Conservation (phyloP, 176 grass and related monocot genomes). For the Alopecurus myosuroides region DNA sequence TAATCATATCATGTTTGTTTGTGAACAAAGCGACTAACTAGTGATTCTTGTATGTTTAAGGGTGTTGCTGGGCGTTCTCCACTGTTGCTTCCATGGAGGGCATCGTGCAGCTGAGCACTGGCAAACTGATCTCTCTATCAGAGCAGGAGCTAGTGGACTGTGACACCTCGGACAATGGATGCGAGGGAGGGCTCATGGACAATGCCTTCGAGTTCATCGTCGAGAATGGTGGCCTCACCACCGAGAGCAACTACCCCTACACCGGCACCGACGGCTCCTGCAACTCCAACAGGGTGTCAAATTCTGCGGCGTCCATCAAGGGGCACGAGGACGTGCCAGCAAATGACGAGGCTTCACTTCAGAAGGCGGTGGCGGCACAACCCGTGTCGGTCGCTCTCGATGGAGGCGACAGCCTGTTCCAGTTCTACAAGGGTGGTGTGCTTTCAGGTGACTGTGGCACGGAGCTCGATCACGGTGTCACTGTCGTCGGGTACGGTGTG, state of each 20-base stretch:
- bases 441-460: constrained; percentile 35
- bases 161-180: too few relatives aligned
- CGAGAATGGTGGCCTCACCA: constrained; percentile 7
- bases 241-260: constrained; percentile 35
- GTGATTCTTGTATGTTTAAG: neutral
- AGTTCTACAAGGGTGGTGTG: constrained; percentile 34
- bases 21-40: neutral
- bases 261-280: constrained; percentile 15
- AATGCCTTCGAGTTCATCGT: constrained; percentile 30
- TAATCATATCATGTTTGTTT: too few relatives aligned
- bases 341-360: constrained; percentile 31
- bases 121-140: too few relatives aligned
- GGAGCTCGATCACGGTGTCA: constrained; percentile 37
- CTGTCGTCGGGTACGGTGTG: constrained; percentile 33
- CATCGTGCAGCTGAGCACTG: too few relatives aligned
- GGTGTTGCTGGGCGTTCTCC: constrained; percentile 52
- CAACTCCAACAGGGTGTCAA: constrained; percentile 24
- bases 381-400: constrained; percentile 40
- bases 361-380: constrained; percentile 35
- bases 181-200: too few relatives aligned
- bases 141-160: too few relatives aligned
- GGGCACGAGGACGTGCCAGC: constrained; percentile 39
- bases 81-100: constrained; percentile 33
- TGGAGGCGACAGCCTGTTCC: constrained; percentile 7
- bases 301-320: constrained; percentile 15